Evolutionary conservation across 805 yeast genomes (phyloP), one percentile per base, ranked within the genome.

Genomic region (Maudiozyma pseudohumilis): DNA sequence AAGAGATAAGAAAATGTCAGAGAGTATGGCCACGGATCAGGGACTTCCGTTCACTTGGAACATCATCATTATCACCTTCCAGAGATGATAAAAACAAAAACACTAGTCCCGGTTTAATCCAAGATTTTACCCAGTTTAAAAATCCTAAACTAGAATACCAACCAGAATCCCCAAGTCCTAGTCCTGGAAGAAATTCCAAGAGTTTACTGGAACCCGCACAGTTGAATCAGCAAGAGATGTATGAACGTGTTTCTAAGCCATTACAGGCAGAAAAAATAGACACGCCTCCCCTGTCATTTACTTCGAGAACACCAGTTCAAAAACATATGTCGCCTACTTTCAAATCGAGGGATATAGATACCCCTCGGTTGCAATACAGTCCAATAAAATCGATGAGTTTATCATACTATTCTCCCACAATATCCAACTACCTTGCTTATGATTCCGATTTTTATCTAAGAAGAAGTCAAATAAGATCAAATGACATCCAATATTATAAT

Each of bases 1-100:
- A 72, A 11, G 95, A 87, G 39, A 64, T 89, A 16, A 65, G 68
- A 32, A 67, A 66, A 21, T 80, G 94, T 17, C 85, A 82, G 54
- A 65, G 64, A 35, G 65, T 67, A 2, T 60, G 86, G 41, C 80
- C 79, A 17, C 74, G 75, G 29, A 64, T 88, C 47, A 95, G 95
- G 10, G 85, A 87, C 50, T 89, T 88, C 55, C 73, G 71, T 25
- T 66, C 70, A 6, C 64, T 75, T 61, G 67, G 63, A 39, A 57
- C 60, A 24, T 61, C 54, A n/a, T 55, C 57, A 19, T 57, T 50
- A 11, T 32, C 45, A 8, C 40, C 50, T 4, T 7, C 52, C 46
- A 26, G 38, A 9, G 35, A 42, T 13, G 35, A 30, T n/a, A 26
- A 47, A 17, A 41, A 24, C 1, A 20, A 21, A 3, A 6, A n/a